These are phyloP conservation scores for Garcia nutans DNA, from an alignment of 345 rosid species.

Conservation along the genomic window DNA sequence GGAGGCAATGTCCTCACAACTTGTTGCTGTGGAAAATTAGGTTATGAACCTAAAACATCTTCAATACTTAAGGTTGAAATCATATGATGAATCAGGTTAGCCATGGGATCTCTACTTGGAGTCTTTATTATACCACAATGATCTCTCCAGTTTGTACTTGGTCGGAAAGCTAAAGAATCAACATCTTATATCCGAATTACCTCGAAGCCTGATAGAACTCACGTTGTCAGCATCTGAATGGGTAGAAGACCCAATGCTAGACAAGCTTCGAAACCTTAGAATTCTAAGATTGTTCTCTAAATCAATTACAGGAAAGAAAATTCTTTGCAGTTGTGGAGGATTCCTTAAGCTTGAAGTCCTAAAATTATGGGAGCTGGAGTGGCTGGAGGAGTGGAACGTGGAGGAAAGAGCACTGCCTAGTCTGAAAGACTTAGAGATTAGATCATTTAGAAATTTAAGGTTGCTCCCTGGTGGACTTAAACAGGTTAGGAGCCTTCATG, in stretches of 20 bases:
- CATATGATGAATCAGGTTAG: constrained; percentile 1
- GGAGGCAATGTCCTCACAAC: background rate
- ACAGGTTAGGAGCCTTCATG: background rate
- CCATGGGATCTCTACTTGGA: constrained; percentile 8
- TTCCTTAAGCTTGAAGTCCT: constrained; percentile 15
- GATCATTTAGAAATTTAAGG: background rate
- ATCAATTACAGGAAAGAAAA: constrained; percentile 21
- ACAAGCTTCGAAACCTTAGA: constrained; percentile 22
- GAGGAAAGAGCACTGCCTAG: background rate
- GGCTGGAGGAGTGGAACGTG: background rate
- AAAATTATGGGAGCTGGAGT: background rate
- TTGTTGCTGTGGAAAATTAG: background rate
- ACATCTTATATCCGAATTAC: constrained; percentile 13
- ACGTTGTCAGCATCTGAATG: constrained; percentile 11
- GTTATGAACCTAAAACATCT: background rate
- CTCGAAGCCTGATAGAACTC: constrained; percentile 21
- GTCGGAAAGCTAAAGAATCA: constrained; percentile 8
- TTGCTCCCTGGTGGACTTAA: background rate
- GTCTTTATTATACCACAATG: background rate
- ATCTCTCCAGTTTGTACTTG: constrained; percentile 12
- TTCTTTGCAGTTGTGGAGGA: constrained; percentile 22
- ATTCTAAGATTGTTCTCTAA: constrained; percentile 7
- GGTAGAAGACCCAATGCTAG: constrained; percentile 29
- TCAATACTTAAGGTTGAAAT: constrained; percentile 1
- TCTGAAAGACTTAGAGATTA: constrained; percentile 1